Percentiles rank a stretch among this genome's conserved stretches.
Evolutionary conservation across 2,329 filamentous ascomycete species (phyloP).

Genomic region (Chrysosporium queenslandicum): DNA sequence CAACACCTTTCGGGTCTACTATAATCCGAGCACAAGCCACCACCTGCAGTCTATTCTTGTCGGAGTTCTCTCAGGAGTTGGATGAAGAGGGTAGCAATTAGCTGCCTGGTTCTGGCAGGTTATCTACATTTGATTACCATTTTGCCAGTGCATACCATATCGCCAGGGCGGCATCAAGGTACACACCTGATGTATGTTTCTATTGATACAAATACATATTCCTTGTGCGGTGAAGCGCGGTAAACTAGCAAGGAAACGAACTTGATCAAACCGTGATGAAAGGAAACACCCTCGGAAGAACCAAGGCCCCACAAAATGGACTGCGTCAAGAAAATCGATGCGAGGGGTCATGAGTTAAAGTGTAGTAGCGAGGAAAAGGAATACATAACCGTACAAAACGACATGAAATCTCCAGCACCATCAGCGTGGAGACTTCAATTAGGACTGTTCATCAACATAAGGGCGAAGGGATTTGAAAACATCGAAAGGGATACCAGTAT

Average conservation of each 20-base stretch:
- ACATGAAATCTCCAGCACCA: neutral
- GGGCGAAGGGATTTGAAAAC: neutral
- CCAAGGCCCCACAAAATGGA: neutral
- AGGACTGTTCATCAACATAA: neutral
- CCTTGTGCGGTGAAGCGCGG: neutral
- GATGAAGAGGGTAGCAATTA: no score
- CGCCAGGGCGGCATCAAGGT: no score
- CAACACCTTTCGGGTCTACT: no score
- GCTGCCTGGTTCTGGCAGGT: no score
- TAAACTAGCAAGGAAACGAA: neutral
- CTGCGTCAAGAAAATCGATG: neutral
- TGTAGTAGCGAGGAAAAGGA: neutral
- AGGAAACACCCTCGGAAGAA: neutral
- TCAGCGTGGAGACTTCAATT: neutral
- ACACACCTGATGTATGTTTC: no score
- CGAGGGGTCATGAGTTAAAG: slow-evolving; percentile 8
- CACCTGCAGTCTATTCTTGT: no score
- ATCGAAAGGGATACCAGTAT: neutral
- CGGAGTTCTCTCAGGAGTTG: no score
- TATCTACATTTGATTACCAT: slow-evolving; percentile 3
- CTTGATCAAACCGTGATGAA: neutral
- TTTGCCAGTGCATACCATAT: neutral
- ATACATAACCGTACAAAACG: slow-evolving; percentile 9
- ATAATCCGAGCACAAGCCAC: no score
- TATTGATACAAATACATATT: slow-evolving; percentile 9